These are phyloP conservation scores for Blastobotrys aristatus DNA, from an alignment of 1,139 yeast species.

Conservation along the genomic window DNA sequence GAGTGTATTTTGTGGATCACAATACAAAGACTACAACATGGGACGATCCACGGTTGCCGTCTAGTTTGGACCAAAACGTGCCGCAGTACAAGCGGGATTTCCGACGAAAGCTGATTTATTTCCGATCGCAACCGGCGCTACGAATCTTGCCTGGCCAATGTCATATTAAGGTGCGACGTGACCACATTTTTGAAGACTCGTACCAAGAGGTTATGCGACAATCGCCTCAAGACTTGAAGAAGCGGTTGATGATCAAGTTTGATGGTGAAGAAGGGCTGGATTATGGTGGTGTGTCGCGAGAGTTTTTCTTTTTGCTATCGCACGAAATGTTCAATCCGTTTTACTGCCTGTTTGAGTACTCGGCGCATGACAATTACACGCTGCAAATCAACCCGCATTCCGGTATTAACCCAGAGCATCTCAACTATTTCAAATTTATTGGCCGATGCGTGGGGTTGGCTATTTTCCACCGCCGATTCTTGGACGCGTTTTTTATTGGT, in stretches of 20 bases:
- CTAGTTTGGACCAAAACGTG: slow-evolving; percentile 93
- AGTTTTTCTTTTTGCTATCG: slow-evolving; percentile 88
- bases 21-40: slow-evolving; percentile 98
- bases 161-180: slow-evolving; percentile 95
- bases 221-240: slow-evolving; percentile 95
- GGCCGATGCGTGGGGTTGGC: slow-evolving; percentile 98
- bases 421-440: slow-evolving; percentile 94
- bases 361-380: slow-evolving; percentile 96
- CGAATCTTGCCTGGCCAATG: slow-evolving; percentile 98
- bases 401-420: slow-evolving; percentile 96
- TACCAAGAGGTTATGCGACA: slow-evolving; percentile 99
- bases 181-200: slow-evolving; percentile 93
- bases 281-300: slow-evolving; percentile 98
- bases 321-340: slow-evolving; percentile 99
- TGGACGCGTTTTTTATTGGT: slow-evolving; percentile 97
- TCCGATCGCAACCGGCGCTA: slow-evolving; percentile 96
- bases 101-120: slow-evolving; percentile 92
- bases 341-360: slow-evolving; percentile 92
- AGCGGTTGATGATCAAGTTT: slow-evolving; percentile 94
- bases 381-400: slow-evolving; percentile 96
- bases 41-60: slow-evolving; percentile 99
- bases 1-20: slow-evolving; percentile 98
- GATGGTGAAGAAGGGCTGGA: slow-evolving; percentile 99
- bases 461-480: slow-evolving; percentile 94
- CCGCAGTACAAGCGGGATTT: slow-evolving; percentile 99